Percentiles rank a stretch among this genome's conserved stretches.
These are phyloP conservation scores for Monosporascus ibericus DNA, from an alignment of 2,329 filamentous ascomycete species.

Conservation along the genomic window DNA sequence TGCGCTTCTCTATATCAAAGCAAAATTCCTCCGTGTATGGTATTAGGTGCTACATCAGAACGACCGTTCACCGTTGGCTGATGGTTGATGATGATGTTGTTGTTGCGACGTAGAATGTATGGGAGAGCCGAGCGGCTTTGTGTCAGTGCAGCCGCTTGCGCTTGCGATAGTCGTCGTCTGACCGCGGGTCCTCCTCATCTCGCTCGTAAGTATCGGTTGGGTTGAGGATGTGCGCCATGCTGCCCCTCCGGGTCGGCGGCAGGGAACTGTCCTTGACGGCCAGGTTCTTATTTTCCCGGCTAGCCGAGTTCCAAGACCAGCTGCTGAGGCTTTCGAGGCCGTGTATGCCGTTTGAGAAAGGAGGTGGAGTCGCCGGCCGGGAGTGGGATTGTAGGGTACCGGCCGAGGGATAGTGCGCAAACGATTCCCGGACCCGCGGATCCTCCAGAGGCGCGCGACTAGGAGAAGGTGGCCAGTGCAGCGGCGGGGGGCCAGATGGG, in stretches of 20 bases:
- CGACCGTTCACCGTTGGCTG: background rate
- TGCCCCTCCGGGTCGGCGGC: conserved; percentile 50
- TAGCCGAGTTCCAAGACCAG: conserved; percentile 52
- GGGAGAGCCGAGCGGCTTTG: background rate
- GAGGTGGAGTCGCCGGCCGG: conserved; percentile 47
- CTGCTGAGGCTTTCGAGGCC: conserved; percentile 39
- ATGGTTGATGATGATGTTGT: background rate
- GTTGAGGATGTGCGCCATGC: conserved; percentile 60
- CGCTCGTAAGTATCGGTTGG: conserved; percentile 51
- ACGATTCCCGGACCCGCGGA: conserved; percentile 51
- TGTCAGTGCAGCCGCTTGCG: conserved; percentile 47
- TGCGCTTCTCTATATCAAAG: background rate
- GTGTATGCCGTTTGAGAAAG: conserved; percentile 43
- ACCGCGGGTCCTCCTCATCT: conserved; percentile 48
- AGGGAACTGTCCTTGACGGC: conserved; percentile 48
- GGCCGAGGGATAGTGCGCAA: conserved; percentile 45
- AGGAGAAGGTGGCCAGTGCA: conserved; percentile 50
- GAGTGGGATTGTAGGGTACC: conserved; percentile 41
- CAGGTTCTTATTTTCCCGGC: conserved; percentile 44
- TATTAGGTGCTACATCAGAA: background rate
- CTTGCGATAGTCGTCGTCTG: conserved; percentile 52
- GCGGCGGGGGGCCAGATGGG: conserved; percentile 49
- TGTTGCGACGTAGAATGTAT: background rate
- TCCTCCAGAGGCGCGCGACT: conserved; percentile 44
- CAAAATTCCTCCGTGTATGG: background rate